Base-by-base conservation (phyloP, 2,329 filamentous ascomycete genomes). In the Neofusicoccum laricinum region DNA sequence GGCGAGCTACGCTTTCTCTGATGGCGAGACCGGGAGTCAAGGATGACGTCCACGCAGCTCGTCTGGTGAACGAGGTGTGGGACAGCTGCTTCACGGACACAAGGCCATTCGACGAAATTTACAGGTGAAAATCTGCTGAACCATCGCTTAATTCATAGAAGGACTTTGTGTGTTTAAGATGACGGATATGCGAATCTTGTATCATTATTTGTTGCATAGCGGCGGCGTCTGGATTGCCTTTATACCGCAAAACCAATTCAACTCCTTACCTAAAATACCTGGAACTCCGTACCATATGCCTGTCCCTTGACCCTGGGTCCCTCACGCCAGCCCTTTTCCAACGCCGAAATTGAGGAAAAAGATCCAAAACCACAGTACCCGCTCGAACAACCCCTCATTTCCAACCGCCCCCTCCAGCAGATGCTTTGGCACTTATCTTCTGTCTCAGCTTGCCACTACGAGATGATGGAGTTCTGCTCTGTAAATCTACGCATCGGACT, bases 61-160 rank as follows among this genome's bases (percentile, higher is more conserved):
- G 90, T 79, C 88, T 96, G 30, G 92, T 99, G 65, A 95, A 98
- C 78, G 90, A 96, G 78, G 95, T 99, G n/a, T 99, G 94, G 92
- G 93, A 97, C 70, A 97, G 93, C 71, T 99, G 95, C 77, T 99
- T 96, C 76, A 82, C 86, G 59, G 95, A 99, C 78, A 98, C 94
- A 3, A 84, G 95, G 72, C 95, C 95, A 2, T 99, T 99, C 78
- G 93, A 98, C 76, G 94, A 98, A 76, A 93, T 99, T 61, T 99
- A 97, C 77, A 88, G 92, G 76, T 94, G 30, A 65, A 17, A 14
- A 21, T 17, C 30, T 12, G 48, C 7, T 3, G 12, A 41, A 6
- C 19, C 2, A 38, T 12, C 15, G 10, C 15, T 21, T 25, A 10
- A 25, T 25, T 15, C 19, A 21, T 12, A 21, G 40, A 34, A 36